These are phyloP conservation scores for Podaxis sp. DNA, from an alignment of 768 basidiomycete species.

Conservation along the genomic window DNA sequence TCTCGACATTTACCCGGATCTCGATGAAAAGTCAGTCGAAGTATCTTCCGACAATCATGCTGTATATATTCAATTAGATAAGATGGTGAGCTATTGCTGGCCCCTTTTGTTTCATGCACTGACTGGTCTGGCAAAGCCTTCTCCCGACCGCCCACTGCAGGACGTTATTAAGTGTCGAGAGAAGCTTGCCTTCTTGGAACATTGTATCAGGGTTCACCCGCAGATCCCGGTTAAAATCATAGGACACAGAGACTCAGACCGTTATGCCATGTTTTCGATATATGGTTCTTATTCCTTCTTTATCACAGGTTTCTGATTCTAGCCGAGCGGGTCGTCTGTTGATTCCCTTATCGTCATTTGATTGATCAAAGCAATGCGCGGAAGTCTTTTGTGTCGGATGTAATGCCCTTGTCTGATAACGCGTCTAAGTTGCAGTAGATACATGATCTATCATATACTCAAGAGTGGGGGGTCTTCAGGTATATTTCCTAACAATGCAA, in stretches of 20 bases:
- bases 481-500: conserved; percentile 43
- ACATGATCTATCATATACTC: conserved; percentile 30
- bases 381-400: background rate
- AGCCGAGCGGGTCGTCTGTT: no score
- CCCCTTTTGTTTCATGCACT: background rate
- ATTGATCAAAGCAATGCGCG: background rate
- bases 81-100: background rate
- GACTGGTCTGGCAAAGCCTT: background rate
- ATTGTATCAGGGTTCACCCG: background rate
- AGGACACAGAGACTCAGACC: background rate
- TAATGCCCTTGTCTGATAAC: background rate
- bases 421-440: no score
- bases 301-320: no score
- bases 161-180: background rate
- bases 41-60: no score
- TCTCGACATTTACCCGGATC: background rate
- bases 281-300: no score
- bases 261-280: conserved; percentile 35
- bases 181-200: background rate
- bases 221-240: background rate
- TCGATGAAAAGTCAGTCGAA: background rate
- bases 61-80: background rate
- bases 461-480: conserved; percentile 59
- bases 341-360: no score
- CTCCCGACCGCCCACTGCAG: background rate